Evolutionary conservation across 2,329 filamentous ascomycete genomes (phyloP), one percentile per base, ranked within the genome.

Genomic region (Fusarium heterosporum): DNA sequence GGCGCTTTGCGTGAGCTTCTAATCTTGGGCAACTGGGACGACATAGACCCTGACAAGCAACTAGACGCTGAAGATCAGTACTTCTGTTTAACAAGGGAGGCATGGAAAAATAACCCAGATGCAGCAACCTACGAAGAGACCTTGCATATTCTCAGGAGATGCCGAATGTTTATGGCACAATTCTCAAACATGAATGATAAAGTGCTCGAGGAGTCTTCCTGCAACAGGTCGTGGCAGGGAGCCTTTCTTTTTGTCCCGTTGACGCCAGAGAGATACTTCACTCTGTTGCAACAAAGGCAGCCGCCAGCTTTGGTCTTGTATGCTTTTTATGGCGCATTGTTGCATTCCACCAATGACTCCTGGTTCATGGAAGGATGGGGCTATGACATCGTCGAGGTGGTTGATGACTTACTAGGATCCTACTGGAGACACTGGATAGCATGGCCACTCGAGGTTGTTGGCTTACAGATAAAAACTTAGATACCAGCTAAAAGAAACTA

Each of bases 311-410:
- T 61, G 4, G 30, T 61, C 0, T 16, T 61, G 2, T 61, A 61
- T 17, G 40, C 57, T 0, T 61, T 46, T 4, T 61, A 61, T 2
- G 57, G 57, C 6, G 47, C 57, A 1, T 22, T 61, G 25, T 8
- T 61, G 4, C 55, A 61, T 14, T 39, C 25, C 12, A 14, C 46
- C 2, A 32, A 61, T 2, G n/a, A 41, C 8, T 54, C 34, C 9
- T 61, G 57, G 57, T 54, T 61, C 11, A 16, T 61, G 40, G 46
- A 61, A 6, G 57, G 57, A 8, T 61, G 57, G 57, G 57, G 57
- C 1, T 19, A 61, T 5, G 57, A 61, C 8, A 61, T 61, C 7
- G 57, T 61, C 0, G 57, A 29, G 2, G 34, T 61, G 8, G 46
- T 61, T 6, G 19, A 43, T 8, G 57, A 61, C 14, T 1, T 61